Conservation (phyloP, 305 asterid genomes). For the Fraxinus albicans region DNA sequence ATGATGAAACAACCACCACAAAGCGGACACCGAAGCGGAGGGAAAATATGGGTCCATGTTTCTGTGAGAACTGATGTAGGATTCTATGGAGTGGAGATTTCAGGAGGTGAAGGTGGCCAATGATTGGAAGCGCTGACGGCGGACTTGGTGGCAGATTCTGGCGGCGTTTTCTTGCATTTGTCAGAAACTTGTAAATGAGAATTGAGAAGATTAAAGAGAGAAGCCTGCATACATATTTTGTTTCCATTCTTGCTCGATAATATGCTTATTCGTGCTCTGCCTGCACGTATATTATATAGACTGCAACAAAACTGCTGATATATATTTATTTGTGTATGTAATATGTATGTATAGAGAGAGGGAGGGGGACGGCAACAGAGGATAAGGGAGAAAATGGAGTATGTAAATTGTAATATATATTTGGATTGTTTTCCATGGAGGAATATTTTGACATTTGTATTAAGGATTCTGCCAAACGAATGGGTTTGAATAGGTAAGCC, state of each 20-base stretch:
- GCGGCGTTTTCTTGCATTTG: background rate
- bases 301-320: background rate
- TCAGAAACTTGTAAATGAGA: constrained; percentile 8
- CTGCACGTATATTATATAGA: no score
- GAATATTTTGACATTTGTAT: background rate
- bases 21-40: constrained; percentile 31
- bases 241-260: constrained; percentile 5
- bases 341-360: background rate
- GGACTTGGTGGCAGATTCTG: constrained; percentile 41
- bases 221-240: background rate
- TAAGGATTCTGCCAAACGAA: no score
- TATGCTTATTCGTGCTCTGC: background rate
- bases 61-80: constrained; percentile 28
- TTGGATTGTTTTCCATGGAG: background rate
- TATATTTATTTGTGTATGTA: background rate
- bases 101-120: constrained; percentile 45
- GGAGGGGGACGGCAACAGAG: background rate
- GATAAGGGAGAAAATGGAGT: background rate
- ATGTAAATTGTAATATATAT: no score
- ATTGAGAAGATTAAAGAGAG: background rate
- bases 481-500: no score
- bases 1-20: constrained; percentile 29
- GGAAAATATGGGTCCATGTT: constrained; percentile 43
- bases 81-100: constrained; percentile 30
- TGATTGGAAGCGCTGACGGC: constrained; percentile 26